A percentile compares a stretch with the other conserved stretches of the same genome.
Conservation (phyloP, 148 eudicot genomes). For the Rhododendron mucronatum region DNA sequence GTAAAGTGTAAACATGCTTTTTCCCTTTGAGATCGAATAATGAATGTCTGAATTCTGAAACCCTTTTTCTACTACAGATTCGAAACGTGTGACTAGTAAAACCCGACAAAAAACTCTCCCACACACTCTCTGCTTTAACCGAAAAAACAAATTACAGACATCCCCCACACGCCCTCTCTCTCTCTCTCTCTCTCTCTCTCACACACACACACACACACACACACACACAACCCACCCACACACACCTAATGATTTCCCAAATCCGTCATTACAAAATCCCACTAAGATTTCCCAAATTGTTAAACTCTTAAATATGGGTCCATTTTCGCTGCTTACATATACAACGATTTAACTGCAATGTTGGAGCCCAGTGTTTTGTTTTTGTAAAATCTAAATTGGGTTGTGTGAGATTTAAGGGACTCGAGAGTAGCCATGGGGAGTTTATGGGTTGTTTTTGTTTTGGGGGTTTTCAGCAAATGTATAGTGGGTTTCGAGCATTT, state of each 20-base stretch:
- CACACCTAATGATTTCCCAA: not conserved
- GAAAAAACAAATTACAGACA: not conserved
- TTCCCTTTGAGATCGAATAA: no score
- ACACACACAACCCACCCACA: no score
- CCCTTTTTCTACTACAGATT: not conserved
- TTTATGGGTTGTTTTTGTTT: conserved; percentile 23
- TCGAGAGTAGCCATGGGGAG: conserved; percentile 15
- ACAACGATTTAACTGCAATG: not conserved
- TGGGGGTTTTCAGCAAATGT: conserved; percentile 27
- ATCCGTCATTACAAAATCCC: not conserved
- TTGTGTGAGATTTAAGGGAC: not conserved
- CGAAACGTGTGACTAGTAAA: not conserved
- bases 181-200: not conserved
- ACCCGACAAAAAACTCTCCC: not conserved
- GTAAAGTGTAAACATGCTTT: no score
- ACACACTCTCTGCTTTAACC: not conserved
- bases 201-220: no score
- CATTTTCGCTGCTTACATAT: not conserved
- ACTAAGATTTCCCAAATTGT: not conserved
- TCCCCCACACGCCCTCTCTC: not conserved
- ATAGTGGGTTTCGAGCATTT: conserved; percentile 27
- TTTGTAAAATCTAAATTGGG: not conserved
- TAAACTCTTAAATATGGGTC: not conserved
- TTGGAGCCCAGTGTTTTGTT: not conserved
- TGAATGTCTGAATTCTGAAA: not conserved